Base-by-base conservation (phyloP, 257 asterid genomes). In the Solanum peruvianum region DNA sequence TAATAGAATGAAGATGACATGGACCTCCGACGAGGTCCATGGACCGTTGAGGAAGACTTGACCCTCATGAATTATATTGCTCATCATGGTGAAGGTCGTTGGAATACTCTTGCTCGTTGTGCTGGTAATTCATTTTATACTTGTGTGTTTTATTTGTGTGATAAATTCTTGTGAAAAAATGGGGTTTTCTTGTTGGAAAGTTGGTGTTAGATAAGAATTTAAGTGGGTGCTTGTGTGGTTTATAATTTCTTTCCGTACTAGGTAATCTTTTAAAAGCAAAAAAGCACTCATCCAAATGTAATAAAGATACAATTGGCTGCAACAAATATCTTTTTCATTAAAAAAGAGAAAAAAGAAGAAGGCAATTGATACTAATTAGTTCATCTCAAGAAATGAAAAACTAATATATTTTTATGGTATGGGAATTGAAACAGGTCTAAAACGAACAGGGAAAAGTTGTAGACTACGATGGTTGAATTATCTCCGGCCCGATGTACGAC, bases 401-500 rank as follows among this genome's bases (percentile, higher is more conserved):
- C 35, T 76, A n/a, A 76, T n/a, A 69, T 21, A 69, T 21, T 60
- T 81, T 27, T 39, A n/a, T 69, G 27, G 7, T 6, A 82, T 62
- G 33, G 83, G 21, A 42, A 41, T 44, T 44, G 52, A n/a, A 12
- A 84, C 88, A 96, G 99, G 98, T 16, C 88, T 96, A 2, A 93
- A 93, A 58, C 86, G 98, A 88, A 95, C 94, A 12, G 99, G 99
- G 27, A 96, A 96, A 88, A 96, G 99, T 90, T 96, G 99, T 90
- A 91, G 99, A 90, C 85, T 93, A 71, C 89, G 96, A 75, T 93
- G 96, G 96, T 88, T 93, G 27, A 96, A 96, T 84, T 96, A 96
- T 87, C 90, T 96, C 9, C 97, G 96, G 2, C 98, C 99, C 1
- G 96, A 96, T 25, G 98, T 96, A 72, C 96, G 99, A 16, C 99